Conservation (phyloP, 2,329 filamentous ascomycete genomes). For the Colletotrichum filicis region DNA sequence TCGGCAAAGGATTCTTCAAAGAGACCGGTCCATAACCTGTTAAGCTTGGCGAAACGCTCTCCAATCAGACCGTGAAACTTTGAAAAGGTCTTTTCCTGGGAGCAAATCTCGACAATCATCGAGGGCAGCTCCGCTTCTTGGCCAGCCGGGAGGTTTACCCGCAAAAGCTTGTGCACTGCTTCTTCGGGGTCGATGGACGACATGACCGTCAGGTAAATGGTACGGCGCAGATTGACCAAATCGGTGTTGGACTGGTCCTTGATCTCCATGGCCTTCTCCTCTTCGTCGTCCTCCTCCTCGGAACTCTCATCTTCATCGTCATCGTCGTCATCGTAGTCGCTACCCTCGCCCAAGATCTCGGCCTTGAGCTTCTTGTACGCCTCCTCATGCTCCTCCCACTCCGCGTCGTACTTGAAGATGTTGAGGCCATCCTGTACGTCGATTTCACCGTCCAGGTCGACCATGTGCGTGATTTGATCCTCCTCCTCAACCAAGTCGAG, state of each 20-base stretch:
- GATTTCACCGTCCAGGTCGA: conserved; percentile 84
- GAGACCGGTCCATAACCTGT: conserved; percentile 91
- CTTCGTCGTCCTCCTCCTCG: conserved; percentile 77
- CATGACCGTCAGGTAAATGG: conserved; percentile 98
- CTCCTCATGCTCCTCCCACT: conserved; percentile 92
- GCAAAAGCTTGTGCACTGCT: conserved; percentile 96
- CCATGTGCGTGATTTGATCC: conserved; percentile 93
- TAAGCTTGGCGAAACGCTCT: conserved; percentile 95
- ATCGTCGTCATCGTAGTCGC: conserved; percentile 79
- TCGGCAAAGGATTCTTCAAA: conserved; percentile 91
- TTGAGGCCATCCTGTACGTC: conserved; percentile 90
- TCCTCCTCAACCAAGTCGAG: conserved; percentile 96
- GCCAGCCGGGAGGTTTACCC: conserved; percentile 86
- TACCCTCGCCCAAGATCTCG: conserved; percentile 94
- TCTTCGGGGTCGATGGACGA: conserved; percentile 96
- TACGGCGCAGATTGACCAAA: conserved; percentile 90
- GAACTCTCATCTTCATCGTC: conserved; percentile 74
- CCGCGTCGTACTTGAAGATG: conserved; percentile 91
- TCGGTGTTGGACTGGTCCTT: conserved; percentile 98
- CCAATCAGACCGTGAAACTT: conserved; percentile 97
- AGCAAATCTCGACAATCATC: conserved; percentile 97
- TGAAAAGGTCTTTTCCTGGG: conserved; percentile 95
- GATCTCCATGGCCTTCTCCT: conserved; percentile 90
- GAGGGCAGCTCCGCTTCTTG: conserved; percentile 91
- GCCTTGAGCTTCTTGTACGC: conserved; percentile 91